Base-by-base conservation (phyloP, 768 basidiomycete genomes). In the Cystofilobasidium ferigula region DNA sequence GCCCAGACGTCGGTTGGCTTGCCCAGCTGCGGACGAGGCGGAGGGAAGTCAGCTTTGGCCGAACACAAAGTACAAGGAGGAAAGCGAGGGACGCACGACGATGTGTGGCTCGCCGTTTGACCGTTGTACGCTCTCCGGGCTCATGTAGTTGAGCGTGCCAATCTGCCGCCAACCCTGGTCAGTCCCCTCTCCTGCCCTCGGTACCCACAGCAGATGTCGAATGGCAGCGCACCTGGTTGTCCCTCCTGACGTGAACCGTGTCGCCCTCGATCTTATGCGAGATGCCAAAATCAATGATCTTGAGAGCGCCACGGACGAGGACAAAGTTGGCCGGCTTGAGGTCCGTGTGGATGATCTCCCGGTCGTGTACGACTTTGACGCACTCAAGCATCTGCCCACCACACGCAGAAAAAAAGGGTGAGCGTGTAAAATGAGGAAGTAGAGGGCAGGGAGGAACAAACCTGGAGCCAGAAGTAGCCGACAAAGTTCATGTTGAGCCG, bases 261-360 rank as follows among this genome's bases (percentile, higher is more conserved):
- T 99, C 94, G 73, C 93, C 97, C 22, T 93, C 92, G 70, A 99
- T 94, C 12, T 93, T 93, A 74, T 97, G 97, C 18, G 94, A 93
- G 72, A 99, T 99, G n/a, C 94, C 94, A 73, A 99, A 99, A 75
- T 99, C 94, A 70, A 99, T 99, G 69, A 99, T 79, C 81, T 99
- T 99, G 64, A 99, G 80, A 70, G 90, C 87, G 7, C 94, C 94
- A 66, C 86, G 85, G 63, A 98, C 94, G 35, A 99, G 80, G 26
- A 99, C 93, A 70, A 99, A 99, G 76, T 99, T 99, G 4, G 95
- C 94, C 8, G 94, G 94, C 75, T 99, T 99, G 63, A 98, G 81
- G 76, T 99, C 94, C 24, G 93, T 94, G 77, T 99, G 94, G 2
- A 99, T 94, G 69, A 99, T 95, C 77, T 94, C 94, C 78, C 95